Conservation (phyloP, 306 rosid genomes). For the Chamaecrista fasciculata region DNA sequence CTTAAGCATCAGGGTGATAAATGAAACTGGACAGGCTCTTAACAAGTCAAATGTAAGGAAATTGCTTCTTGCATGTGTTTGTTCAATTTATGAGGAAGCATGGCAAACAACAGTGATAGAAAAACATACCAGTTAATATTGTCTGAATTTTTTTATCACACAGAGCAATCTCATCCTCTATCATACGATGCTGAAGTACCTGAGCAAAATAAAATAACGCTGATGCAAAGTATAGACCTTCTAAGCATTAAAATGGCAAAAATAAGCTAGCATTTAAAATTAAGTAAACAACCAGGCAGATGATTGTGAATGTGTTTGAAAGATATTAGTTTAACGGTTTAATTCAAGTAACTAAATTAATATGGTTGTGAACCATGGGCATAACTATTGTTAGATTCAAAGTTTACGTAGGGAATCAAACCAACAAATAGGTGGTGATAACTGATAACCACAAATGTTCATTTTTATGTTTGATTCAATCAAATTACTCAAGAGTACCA, state of each 20-base stretch:
- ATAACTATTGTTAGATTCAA: not conserved
- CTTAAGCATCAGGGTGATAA: not conserved
- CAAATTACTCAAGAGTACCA: not conserved
- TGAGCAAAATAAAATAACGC: constrained; percentile 40
- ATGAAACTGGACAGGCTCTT: not conserved
- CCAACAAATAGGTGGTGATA: constrained; percentile 7
- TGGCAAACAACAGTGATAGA: not conserved
- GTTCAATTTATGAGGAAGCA: constrained; percentile 14
- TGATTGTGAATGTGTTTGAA: not conserved
- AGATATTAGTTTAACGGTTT: constrained; percentile 7
- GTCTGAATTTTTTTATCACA: constrained; percentile 58
- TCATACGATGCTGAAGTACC: constrained; percentile 60
- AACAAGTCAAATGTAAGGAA: no score
- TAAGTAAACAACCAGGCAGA: constrained; percentile 10
- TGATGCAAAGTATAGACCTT: constrained; percentile 4
- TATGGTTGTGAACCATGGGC: not conserved
- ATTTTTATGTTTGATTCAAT: not conserved
- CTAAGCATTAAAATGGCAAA: constrained; percentile 19
- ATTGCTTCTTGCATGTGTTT: not conserved
- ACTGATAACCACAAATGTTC: constrained; percentile 1
- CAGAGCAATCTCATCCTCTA: constrained; percentile 66
- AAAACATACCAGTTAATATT: constrained; percentile 53
- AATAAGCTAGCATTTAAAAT: constrained; percentile 7
- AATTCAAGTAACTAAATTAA: not conserved
- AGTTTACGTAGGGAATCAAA: not conserved